These are phyloP conservation scores for Coniochaeta hoffmannii DNA, from an alignment of 2,329 filamentous ascomycete genomes.

Conservation along the genomic window DNA sequence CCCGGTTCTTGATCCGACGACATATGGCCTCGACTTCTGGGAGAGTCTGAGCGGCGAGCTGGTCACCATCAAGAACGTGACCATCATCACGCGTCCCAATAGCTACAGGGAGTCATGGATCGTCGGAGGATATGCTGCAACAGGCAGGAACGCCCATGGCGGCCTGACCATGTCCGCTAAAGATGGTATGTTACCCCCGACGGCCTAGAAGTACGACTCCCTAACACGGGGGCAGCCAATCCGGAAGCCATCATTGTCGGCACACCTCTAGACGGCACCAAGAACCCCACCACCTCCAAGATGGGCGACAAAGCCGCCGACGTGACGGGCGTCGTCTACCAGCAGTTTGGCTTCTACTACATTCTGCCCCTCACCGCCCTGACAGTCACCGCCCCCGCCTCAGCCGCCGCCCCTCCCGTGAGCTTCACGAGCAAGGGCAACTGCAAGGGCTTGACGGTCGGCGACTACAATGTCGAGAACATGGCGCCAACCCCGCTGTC, in stretches of 20 bases:
- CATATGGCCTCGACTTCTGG: slow-evolving; percentile 68
- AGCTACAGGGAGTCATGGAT: slow-evolving; percentile 63
- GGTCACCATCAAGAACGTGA: slow-evolving; percentile 52
- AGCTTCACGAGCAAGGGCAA: slow-evolving; percentile 44
- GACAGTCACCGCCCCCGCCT: slow-evolving; percentile 36
- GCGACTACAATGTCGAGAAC: slow-evolving; percentile 66
- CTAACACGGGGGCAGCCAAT: slow-evolving; percentile 39
- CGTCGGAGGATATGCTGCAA: slow-evolving; percentile 57
- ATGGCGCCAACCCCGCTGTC: slow-evolving; percentile 43
- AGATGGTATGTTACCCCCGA: slow-evolving; percentile 24
- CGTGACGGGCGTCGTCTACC: slow-evolving; percentile 60
- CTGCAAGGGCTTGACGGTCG: slow-evolving; percentile 56
- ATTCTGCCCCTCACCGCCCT: slow-evolving; percentile 57
- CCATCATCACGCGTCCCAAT: slow-evolving; percentile 53
- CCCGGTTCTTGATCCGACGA: slow-evolving; percentile 50
- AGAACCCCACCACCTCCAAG: slow-evolving; percentile 50
- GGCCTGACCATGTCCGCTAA: slow-evolving; percentile 55
- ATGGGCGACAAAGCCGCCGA: slow-evolving; percentile 59
- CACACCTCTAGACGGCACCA: slow-evolving; percentile 55
- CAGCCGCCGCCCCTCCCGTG: slow-evolving; percentile 40
- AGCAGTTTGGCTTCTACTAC: slow-evolving; percentile 62
- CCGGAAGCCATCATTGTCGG: slow-evolving; percentile 63
- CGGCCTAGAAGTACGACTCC: not conserved
- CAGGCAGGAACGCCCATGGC: slow-evolving; percentile 54
- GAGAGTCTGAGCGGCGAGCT: slow-evolving; percentile 61